Conservation (phyloP, 2,329 filamentous ascomycete species). For the Ampelomyces quisqualis region DNA sequence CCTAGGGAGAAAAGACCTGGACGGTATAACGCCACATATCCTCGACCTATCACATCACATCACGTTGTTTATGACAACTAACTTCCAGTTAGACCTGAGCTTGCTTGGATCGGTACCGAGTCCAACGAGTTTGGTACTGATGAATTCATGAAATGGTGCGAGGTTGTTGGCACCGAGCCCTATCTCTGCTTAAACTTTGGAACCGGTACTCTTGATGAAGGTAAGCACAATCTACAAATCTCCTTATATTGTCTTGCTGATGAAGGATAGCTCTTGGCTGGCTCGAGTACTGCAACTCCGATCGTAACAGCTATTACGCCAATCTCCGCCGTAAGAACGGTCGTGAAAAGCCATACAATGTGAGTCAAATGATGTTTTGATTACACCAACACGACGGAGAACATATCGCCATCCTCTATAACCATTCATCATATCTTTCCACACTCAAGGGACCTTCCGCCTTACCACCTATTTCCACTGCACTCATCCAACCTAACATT, state of each 20-base stretch:
- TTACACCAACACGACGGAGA: not conserved
- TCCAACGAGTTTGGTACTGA: slow-evolving; percentile 80
- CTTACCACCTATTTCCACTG: no score
- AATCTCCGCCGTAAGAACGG: slow-evolving; percentile 77
- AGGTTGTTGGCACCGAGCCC: slow-evolving; percentile 70
- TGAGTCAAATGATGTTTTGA: slow-evolving; percentile 28
- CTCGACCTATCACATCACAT: no score
- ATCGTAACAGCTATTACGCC: slow-evolving; percentile 76
- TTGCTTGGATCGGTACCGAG: slow-evolving; percentile 78
- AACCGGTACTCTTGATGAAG: slow-evolving; percentile 62
- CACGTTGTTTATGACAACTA: not conserved
- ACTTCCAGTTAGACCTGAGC: slow-evolving; percentile 59
- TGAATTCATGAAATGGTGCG: slow-evolving; percentile 82
- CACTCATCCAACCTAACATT: no score
- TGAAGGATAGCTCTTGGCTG: slow-evolving; percentile 62
- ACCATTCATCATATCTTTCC: no score
- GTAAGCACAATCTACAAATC: slow-evolving; percentile 27
- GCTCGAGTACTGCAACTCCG: slow-evolving; percentile 85
- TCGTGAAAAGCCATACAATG: slow-evolving; percentile 72
- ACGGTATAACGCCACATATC: slow-evolving; percentile 44
- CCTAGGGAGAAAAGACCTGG: slow-evolving; percentile 67
- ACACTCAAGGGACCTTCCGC: no score
- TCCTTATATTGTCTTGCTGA: not conserved
- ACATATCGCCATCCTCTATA: not conserved
- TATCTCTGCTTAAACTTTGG: slow-evolving; percentile 81